Conservation (phyloP, 1,139 yeast genomes). For the Geotrichum australiense region DNA sequence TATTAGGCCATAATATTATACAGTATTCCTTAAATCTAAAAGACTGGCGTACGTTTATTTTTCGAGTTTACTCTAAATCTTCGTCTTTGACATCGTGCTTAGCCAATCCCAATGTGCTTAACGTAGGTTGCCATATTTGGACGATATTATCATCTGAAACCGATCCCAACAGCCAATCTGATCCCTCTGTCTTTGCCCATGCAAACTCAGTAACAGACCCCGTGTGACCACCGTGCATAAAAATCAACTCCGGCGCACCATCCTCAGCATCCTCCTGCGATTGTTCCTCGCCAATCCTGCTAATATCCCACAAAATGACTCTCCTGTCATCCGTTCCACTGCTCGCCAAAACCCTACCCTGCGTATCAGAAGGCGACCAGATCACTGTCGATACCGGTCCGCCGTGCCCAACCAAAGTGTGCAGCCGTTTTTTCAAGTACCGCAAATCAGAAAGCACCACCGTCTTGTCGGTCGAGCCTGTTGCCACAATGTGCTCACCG, state of each 20-base stretch:
- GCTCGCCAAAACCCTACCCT: conserved; percentile 49
- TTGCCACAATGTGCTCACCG: conserved; percentile 50
- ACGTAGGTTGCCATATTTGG: conserved; percentile 60
- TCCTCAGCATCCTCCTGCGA: conserved; percentile 39
- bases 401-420: conserved; percentile 44
- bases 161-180: conserved; percentile 68
- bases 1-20: too few relatives aligned
- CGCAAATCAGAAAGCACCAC: conserved; percentile 69
- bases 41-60: too few relatives aligned
- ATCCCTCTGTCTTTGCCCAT: conserved; percentile 59
- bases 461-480: conserved; percentile 60
- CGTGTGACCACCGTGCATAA: conserved; percentile 79
- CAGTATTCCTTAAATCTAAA: too few relatives aligned
- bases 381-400: conserved; percentile 62
- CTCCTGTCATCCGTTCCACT: conserved; percentile 60
- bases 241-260: conserved; percentile 41
- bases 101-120: conserved; percentile 16
- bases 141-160: conserved; percentile 83
- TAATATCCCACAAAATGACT: conserved; percentile 67
- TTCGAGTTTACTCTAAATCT: conserved; percentile 16
- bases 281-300: conserved; percentile 38
- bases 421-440: conserved; percentile 31
- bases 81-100: conserved; percentile 5
- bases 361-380: conserved; percentile 66
- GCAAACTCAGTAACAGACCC: conserved; percentile 76